Evolutionary conservation across 495 filamentous ascomycete species (phyloP), one percentile per base, ranked within the genome.

Genomic region (Trichoderma orchidacearum): DNA sequence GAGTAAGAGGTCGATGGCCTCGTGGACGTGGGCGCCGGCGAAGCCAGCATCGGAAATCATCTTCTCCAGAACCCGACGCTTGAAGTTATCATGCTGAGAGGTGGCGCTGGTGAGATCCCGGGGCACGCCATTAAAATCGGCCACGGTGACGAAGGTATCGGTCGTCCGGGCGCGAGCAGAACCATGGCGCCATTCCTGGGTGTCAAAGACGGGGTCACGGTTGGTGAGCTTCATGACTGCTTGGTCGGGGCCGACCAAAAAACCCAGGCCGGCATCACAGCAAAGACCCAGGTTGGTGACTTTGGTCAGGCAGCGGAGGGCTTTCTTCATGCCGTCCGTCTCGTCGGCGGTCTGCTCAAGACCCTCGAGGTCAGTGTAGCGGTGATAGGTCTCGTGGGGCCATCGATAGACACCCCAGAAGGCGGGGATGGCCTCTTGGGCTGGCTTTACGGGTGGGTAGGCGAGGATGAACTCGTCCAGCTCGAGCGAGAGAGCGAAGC

Each of bases 401-500:
- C 78, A 82, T 52, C 71, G 61, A 56, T 78, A 82, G 1, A 62
- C 60, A 0, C 79, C 79, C 76, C 77, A 81, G 30, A 75, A 79
- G 6, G 70, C 60, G 5, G 53, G 56, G 41, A 72, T 64, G 27
- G 55, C 56, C 54, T 77, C 67, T 21, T 72, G 73, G 28, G 67
- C 61, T 13, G 60, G 60, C 58, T 79, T 78, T 11, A 63, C 34
- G 1, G 70, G 67, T 21, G 75, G 73, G 5, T 60, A 30, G 53
- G 62, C 38, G 68, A 69, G 34, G 56, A 65, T 45, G 58, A 56
- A 55, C 56, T 77, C 71, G 32, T 74, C 70, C 3, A 82, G 68
- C 45, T 83, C 80, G 54, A 82, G 77, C 15, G 73, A 73, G 63
- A 84, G 71, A 1, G 73, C 80, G 59, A 80, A 77, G 48, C 68